Evolutionary conservation across 1,139 yeast genomes (phyloP), one percentile per base, ranked within the genome.

Genomic region (Hansenula anomala): DNA sequence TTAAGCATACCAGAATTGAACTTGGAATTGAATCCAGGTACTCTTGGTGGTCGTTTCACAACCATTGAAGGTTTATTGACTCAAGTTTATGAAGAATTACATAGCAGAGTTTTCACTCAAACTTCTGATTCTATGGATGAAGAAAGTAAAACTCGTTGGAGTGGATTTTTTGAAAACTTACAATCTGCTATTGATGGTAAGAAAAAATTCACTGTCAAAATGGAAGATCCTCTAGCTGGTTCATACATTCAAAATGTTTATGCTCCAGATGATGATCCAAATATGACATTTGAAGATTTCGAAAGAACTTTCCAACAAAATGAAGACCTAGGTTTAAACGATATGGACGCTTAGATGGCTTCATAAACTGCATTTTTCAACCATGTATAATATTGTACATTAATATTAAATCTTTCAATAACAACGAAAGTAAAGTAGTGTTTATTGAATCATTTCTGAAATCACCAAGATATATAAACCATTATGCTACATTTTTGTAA

Each of bases 211-310:
- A 90, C 97, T 4, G 74, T 94, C 31, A 61, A 76, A 29, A 84
- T 94, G 95, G 88, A 79, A 48, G 99, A 94, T 64, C 98, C 99
- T 8, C 67, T 92, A 57, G 96, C 97, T 18, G 81, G 95, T 7
- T 88, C 97, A 0, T 94, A 94, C 58, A 84, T 94, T 49, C 99
- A 94, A 66, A 94, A 94, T 59, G 95, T 90, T 11, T 94, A 89
- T 58, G 99, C 99, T 27, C 99, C 99, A 18, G 99, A 94, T 62
- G 77, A 77, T 33, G 98, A 94, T 66, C 99, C 99, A 49, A 88
- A 90, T 60, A 92, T 94, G 97, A 71, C 62, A 28, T 75, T 86
- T 48, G 96, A 84, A 63, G 96, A 90, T 45, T 87, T 79, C 54
- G 96, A 88, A 49, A 82, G 98, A 69, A 80, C 95, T 7, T 67